Evolutionary conservation across 345 rosid species (phyloP).

Genomic region (Rhizophora mangle): DNA sequence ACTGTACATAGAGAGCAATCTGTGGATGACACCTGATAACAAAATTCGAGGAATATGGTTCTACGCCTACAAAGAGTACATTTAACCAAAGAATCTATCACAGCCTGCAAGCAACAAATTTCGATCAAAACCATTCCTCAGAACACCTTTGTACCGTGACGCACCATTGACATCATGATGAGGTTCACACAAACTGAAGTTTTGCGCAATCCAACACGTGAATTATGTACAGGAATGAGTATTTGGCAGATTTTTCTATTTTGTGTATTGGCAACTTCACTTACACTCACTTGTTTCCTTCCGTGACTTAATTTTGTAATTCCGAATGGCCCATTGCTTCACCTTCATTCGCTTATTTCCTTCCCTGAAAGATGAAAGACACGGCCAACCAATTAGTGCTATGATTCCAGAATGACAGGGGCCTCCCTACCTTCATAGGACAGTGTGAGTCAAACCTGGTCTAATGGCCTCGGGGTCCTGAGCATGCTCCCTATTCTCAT

Average conservation of each 20-base stretch:
- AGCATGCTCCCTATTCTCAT: slow-evolving; percentile 10
- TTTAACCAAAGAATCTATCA: not conserved
- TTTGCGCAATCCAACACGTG: not conserved
- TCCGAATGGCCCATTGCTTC: slow-evolving; percentile 4
- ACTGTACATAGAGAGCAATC: too few relatives aligned
- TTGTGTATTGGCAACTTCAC: not conserved
- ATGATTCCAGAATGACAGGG: slow-evolving; percentile 6
- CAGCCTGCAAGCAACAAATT: not conserved
- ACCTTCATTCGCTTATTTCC: slow-evolving; percentile 6
- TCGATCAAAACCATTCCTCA: not conserved
- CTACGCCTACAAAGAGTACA: too few relatives aligned
- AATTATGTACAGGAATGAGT: not conserved
- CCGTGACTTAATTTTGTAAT: slow-evolving; percentile 20
- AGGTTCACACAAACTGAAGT: not conserved
- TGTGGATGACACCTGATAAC: too few relatives aligned
- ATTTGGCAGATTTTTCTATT: not conserved
- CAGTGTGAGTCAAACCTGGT: slow-evolving; percentile 32
- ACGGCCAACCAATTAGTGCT: slow-evolving; percentile 8
- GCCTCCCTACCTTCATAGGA: not conserved
- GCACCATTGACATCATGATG: not conserved
- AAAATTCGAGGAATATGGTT: too few relatives aligned
- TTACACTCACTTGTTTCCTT: slow-evolving; percentile 12
- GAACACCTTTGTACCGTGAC: not conserved
- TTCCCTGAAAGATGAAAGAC: slow-evolving; percentile 24
- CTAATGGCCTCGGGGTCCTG: slow-evolving; percentile 25